Percentiles rank a stretch among this genome's conserved stretches.
Conservation (phyloP, 352 stramenopile genomes). For the Phytophthora nicotianae region DNA sequence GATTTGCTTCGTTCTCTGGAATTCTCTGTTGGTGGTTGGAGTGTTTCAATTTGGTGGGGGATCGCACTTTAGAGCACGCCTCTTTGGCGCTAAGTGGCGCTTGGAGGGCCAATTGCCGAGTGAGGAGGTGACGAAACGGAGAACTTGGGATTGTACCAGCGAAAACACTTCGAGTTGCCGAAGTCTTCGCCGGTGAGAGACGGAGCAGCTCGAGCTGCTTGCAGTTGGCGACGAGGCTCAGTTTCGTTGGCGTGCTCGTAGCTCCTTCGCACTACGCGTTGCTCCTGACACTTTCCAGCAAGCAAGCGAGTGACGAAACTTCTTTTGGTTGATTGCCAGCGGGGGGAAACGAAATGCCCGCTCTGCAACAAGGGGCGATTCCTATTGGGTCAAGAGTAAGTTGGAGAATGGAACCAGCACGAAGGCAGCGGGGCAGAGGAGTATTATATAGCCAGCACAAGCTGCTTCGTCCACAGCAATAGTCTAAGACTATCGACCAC, state of each 20-base stretch:
- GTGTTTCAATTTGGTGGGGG: constrained; percentile 8
- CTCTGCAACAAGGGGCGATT: constrained; percentile 3
- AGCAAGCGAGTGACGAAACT: constrained; percentile 14
- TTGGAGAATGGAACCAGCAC: constrained; percentile 31
- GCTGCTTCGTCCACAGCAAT: constrained; percentile 8
- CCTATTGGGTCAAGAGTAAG: constrained; percentile 14
- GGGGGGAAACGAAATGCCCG: constrained; percentile 14
- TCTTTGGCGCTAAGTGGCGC: constrained; percentile 19
- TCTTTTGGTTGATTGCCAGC: background rate
- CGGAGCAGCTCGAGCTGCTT: constrained; percentile 23
- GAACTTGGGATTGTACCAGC: constrained; percentile 36
- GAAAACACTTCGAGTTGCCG: constrained; percentile 21
- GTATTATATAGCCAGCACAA: constrained; percentile 8
- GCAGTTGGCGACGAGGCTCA: constrained; percentile 29
- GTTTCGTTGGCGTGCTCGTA: constrained; percentile 25
- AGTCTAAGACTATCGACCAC: constrained; percentile 26
- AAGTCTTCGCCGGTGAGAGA: constrained; percentile 31
- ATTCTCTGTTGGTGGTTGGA: constrained; percentile 19
- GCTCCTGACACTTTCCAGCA: constrained; percentile 11
- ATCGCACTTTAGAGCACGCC: constrained; percentile 22
- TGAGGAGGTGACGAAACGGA: constrained; percentile 13
- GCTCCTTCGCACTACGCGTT: constrained; percentile 14
- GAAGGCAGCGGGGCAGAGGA: constrained; percentile 11
- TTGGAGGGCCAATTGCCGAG: constrained; percentile 37
- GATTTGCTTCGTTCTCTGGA: background rate